phyloP scores from a whole-genome alignment of 345 rosid genomes.

The Eucalyptus regnans region DNA sequence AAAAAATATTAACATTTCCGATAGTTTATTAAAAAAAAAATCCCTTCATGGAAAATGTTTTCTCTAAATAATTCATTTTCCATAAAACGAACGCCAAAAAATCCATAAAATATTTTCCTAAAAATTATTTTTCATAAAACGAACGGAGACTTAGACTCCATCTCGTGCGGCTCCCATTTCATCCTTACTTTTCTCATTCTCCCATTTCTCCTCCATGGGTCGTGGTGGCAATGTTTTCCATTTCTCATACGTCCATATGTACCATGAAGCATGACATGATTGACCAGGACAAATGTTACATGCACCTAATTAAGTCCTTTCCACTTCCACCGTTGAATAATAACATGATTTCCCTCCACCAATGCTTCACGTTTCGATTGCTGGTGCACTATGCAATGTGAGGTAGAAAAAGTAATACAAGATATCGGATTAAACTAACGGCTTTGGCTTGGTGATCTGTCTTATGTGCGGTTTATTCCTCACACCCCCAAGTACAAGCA shows the following conservation, averaged over 20 bases:
- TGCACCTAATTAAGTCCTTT: background rate
- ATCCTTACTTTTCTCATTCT: background rate
- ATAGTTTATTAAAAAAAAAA: too few relatives aligned
- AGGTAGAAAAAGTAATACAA: background rate
- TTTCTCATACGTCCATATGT: background rate
- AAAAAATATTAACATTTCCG: too few relatives aligned
- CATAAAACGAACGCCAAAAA: too few relatives aligned
- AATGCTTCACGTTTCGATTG: background rate
- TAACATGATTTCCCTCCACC: background rate
- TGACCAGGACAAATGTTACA: background rate
- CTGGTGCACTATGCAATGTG: background rate
- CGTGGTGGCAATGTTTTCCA: too few relatives aligned
- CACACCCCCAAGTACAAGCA: background rate
- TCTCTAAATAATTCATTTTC: too few relatives aligned
- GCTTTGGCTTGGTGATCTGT: background rate
- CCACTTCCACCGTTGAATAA: background rate
- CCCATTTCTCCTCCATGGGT: background rate
- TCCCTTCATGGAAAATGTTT: too few relatives aligned
- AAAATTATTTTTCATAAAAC: too few relatives aligned
- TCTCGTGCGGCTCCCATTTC: background rate
- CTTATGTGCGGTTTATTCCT: background rate
- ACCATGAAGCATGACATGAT: background rate
- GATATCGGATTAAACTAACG: background rate
- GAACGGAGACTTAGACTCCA: background rate
- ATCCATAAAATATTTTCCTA: too few relatives aligned